Conservation (phyloP, 441 rosid genomes). For the Croton laevigatus region DNA sequence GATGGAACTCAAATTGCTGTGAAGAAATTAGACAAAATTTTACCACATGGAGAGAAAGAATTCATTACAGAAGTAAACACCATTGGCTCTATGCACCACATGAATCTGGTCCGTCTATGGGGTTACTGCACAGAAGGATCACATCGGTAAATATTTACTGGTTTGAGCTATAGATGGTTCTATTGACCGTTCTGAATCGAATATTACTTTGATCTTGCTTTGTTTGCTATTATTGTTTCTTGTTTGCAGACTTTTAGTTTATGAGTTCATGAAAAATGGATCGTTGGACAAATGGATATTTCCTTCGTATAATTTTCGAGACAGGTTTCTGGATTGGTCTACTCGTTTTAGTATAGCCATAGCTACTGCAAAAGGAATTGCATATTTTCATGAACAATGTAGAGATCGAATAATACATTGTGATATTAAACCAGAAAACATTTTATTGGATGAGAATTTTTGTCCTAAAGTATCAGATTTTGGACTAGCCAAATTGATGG, state of each 20-base stretch:
- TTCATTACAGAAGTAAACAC: conserved; percentile 92
- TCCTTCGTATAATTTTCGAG: conserved; percentile 36
- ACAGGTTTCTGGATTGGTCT: conserved; percentile 60
- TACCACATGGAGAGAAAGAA: conserved; percentile 87
- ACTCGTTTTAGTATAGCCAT: conserved; percentile 67
- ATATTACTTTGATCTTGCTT: too few relatives aligned
- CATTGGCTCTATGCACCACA: conserved; percentile 93
- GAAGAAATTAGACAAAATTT: conserved; percentile 72
- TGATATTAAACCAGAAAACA: conserved; percentile 88
- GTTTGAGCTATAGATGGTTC: too few relatives aligned
- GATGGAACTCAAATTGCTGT: conserved; percentile 76
- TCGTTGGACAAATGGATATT: conserved; percentile 93
- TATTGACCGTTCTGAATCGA: too few relatives aligned
- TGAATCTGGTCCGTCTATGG: conserved; percentile 86
- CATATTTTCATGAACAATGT: conserved; percentile 92
- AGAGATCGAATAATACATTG: conserved; percentile 88
- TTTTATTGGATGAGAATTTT: conserved; percentile 64
- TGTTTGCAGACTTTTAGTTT: conserved; percentile 64
- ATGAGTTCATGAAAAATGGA: conserved; percentile 87
- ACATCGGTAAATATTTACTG: conserved; percentile 47
- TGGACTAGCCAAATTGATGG: conserved; percentile 90
- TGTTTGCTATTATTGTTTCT: neutral
- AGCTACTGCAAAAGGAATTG: conserved; percentile 79
- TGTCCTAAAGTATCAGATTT: conserved; percentile 90
- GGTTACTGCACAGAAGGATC: conserved; percentile 87